Base-by-base conservation (phyloP, 139 green algal genomes). In the Tetradesmus lagerheimii region DNA sequence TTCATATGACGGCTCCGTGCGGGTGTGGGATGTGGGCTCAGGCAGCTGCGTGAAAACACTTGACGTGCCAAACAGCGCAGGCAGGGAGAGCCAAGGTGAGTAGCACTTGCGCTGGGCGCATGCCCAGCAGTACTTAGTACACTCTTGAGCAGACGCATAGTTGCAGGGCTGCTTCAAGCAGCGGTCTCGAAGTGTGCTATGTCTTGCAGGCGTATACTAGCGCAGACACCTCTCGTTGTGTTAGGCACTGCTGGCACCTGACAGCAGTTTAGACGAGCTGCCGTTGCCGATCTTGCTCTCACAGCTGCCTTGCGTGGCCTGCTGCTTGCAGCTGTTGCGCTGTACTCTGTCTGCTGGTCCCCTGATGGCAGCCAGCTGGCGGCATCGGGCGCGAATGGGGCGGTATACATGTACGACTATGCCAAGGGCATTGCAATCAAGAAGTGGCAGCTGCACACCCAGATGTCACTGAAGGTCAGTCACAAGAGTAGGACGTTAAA, bases 1-100 rank as follows among this genome's bases (percentile, higher is more conserved):
- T 80, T 93, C 90, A 27, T 94, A 90, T 90, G 94, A 96, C 89
- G 80, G 76, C 50, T 92, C 91, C 12, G 92, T 96, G 8, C 71
- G 93, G 74, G 66, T 95, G 18, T 96, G 94, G 94, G 90, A 94
- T 85, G 80, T 92, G 64, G 79, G 71, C 83, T 78, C 34, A 31
- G 74, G 25, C 43, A 83, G 53, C 86, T 93, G 86, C 45, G 29
- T 91, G 25, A 87, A 90, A 57, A 62, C 53, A 14, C 81, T 93
- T 4, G 27, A 43, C 12, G 18, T 74, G 14, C 80, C 80, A 74
- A 53, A 25, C 20, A 57, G 57, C 57, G 20, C 57, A 5, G 57
- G 45, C 80, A 86, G 14, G 23, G 57, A 71, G 57, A 71, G 57
- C 57, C 57, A 71, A 71, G 20, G 57, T 71, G 20, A n/a, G 57